Evolutionary conservation across 1,139 yeast genomes (phyloP).

Genomic region (Kodamaea derodonti): DNA sequence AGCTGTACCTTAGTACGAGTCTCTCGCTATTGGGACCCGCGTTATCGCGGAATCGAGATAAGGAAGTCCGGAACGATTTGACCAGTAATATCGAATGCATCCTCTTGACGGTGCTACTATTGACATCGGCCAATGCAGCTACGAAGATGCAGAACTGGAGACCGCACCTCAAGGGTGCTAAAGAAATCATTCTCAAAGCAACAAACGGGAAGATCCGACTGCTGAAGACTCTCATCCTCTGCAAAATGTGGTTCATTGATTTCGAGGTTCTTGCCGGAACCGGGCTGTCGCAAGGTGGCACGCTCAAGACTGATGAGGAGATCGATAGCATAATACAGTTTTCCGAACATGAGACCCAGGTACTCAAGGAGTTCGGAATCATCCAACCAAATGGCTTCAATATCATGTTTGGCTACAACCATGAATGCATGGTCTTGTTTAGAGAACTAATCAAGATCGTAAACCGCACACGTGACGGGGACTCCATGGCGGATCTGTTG

Average conservation of each 20-base stretch:
- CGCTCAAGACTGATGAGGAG: slow-evolving; percentile 50
- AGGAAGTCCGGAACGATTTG: slow-evolving; percentile 28
- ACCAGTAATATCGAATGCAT: slow-evolving; percentile 61
- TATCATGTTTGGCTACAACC: slow-evolving; percentile 58
- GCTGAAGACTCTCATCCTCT: slow-evolving; percentile 50
- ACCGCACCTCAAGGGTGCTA: slow-evolving; percentile 73
- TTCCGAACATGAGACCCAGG: slow-evolving; percentile 41
- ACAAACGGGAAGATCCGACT: slow-evolving; percentile 23
- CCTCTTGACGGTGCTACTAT: slow-evolving; percentile 58
- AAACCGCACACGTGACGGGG: slow-evolving; percentile 34
- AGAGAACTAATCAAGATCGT: slow-evolving; percentile 54
- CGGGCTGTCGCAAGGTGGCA: slow-evolving; percentile 64
- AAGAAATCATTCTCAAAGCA: slow-evolving; percentile 55
- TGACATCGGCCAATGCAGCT: slow-evolving; percentile 70
- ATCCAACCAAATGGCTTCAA: slow-evolving; percentile 52
- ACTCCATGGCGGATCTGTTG: slow-evolving; percentile 12
- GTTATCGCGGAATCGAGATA: slow-evolving; percentile 22
- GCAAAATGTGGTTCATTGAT: slow-evolving; percentile 66
- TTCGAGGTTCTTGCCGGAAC: slow-evolving; percentile 69
- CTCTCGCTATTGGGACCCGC: slow-evolving; percentile 52
- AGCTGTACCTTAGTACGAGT: slow-evolving; percentile 60
- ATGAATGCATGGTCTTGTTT: slow-evolving; percentile 46
- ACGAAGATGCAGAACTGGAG: slow-evolving; percentile 67
- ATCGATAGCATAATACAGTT: slow-evolving; percentile 46
- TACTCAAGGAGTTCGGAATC: slow-evolving; percentile 35